Evolutionary conservation across 129 eudicot genomes (phyloP).

Genomic region (Mikania micrantha): DNA sequence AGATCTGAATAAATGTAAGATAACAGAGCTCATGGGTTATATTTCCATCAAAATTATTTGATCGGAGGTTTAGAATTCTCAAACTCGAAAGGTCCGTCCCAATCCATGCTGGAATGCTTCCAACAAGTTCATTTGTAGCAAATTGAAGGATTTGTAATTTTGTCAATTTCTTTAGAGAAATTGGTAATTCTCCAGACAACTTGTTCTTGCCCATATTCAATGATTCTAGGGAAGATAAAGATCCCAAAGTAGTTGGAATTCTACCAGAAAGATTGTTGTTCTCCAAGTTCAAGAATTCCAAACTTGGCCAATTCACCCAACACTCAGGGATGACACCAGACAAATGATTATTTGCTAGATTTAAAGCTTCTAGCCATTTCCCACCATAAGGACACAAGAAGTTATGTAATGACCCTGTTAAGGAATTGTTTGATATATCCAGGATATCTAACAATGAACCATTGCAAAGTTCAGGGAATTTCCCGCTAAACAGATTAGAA

Average conservation of each 20-base stretch:
- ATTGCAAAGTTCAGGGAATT: slow-evolving; percentile 12
- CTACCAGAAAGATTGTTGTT: not conserved
- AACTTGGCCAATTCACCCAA: not conserved
- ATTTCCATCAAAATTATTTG: slow-evolving; percentile 10
- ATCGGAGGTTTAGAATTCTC: not conserved
- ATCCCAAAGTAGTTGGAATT: slow-evolving; percentile 14
- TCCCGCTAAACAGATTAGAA: slow-evolving; percentile 31
- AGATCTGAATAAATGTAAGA: not conserved
- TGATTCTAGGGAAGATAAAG: not conserved
- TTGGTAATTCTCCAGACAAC: not conserved
- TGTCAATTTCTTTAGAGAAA: slow-evolving; percentile 2
- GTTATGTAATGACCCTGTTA: slow-evolving; percentile 14
- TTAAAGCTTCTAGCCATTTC: not conserved
- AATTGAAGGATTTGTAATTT: not conserved
- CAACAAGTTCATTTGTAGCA: slow-evolving; percentile 11
- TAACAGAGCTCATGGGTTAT: slow-evolving; percentile 2
- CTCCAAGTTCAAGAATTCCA: not conserved
- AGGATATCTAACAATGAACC: not conserved
- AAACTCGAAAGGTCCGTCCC: slow-evolving; percentile 6
- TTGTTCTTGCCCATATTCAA: slow-evolving; percentile 9
- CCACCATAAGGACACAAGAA: slow-evolving; percentile 20
- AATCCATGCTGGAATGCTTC: slow-evolving; percentile 16
- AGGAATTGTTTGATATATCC: slow-evolving; percentile 33
- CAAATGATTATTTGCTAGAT: slow-evolving; percentile 19
- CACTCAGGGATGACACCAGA: not conserved